Conservation (phyloP, 2,329 filamentous ascomycete genomes). For the Aciculosporium take region DNA sequence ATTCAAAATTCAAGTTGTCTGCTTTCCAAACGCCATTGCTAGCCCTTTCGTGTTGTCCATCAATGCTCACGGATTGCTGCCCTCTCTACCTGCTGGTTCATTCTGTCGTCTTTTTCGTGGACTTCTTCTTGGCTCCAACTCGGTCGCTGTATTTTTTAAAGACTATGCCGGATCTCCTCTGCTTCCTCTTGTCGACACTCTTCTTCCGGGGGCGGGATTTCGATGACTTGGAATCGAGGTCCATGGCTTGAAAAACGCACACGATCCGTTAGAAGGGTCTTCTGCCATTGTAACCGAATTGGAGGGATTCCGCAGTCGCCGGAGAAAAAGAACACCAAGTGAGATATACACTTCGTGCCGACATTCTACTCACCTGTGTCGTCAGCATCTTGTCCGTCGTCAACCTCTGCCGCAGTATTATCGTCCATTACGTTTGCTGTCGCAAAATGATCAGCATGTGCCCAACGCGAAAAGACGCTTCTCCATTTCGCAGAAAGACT, state of each 20-base stretch:
- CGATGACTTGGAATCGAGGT: constrained; percentile 35
- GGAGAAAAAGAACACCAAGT: neutral
- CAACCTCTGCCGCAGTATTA: constrained; percentile 14
- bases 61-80: neutral
- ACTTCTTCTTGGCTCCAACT: constrained; percentile 27
- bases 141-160: constrained; percentile 45
- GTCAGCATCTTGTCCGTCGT: constrained; percentile 16
- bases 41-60: neutral
- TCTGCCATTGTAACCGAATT: neutral
- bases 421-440: constrained; percentile 13
- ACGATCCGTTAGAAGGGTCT: constrained; percentile 3
- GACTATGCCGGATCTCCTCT: constrained; percentile 42
- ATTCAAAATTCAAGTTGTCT: too few relatives aligned
- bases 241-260: constrained; percentile 31
- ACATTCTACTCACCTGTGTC: constrained; percentile 10
- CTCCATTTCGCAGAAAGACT: constrained; percentile 1
- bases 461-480: neutral
- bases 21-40: constrained; percentile 1
- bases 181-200: constrained; percentile 42
- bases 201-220: constrained; percentile 30
- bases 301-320: neutral
- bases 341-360: neutral
- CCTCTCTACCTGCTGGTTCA: neutral
- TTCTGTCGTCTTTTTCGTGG: constrained; percentile 4
- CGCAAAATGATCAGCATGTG: neutral